Evolutionary conservation across 768 basidiomycete genomes (phyloP).

Genomic region (Obba rivulosa): DNA sequence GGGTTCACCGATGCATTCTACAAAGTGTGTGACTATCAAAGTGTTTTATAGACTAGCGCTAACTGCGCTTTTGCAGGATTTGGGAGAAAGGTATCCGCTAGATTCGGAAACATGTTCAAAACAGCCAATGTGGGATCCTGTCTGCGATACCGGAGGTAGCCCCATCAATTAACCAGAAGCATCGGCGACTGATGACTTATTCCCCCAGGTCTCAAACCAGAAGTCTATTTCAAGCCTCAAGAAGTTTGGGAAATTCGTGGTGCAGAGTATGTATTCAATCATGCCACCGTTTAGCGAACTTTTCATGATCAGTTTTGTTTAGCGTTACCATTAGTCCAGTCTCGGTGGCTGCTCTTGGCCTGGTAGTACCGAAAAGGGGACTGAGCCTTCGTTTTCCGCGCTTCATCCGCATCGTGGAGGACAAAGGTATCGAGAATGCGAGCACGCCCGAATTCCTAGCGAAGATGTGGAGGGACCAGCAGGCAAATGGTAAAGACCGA

Average conservation of each 20-base stretch:
- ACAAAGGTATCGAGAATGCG: constrained; percentile 69
- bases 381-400: constrained; percentile 85
- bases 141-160: constrained; percentile 59
- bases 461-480: constrained; percentile 62
- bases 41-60: neutral
- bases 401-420: constrained; percentile 68
- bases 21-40: constrained; percentile 38
- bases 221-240: constrained; percentile 64
- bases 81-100: constrained; percentile 64
- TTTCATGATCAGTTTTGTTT: constrained; percentile 6
- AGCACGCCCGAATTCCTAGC: constrained; percentile 68
- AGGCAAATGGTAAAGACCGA: constrained; percentile 30
- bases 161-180: neutral
- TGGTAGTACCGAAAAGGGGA: constrained; percentile 55
- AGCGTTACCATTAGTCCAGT: constrained; percentile 76
- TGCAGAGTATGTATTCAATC: constrained; percentile 46
- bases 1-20: constrained; percentile 86
- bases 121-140: constrained; percentile 43
- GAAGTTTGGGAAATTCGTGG: constrained; percentile 90
- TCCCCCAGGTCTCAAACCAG: constrained; percentile 51
- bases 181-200: neutral
- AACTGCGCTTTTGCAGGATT: constrained; percentile 33
- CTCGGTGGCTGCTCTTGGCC: constrained; percentile 69
- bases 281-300: constrained; percentile 14
- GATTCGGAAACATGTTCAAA: constrained; percentile 49